Evolutionary conservation across 2,329 filamentous ascomycete species (phyloP).

Genomic region (Neofusicoccum ribis): DNA sequence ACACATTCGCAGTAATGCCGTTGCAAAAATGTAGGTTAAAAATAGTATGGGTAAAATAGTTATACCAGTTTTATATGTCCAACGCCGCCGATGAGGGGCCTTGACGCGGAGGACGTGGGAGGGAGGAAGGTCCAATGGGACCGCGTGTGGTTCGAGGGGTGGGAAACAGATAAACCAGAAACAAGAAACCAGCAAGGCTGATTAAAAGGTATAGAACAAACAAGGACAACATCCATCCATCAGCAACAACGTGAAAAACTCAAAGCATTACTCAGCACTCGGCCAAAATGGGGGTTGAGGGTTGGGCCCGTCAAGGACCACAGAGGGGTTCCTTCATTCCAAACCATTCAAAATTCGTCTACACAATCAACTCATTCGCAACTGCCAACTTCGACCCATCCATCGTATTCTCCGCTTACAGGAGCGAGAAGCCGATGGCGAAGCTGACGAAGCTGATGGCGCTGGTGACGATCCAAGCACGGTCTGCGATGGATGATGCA

Average conservation of each 20-base stretch:
- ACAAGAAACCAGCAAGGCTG: slow-evolving; percentile 12
- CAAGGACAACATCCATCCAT: slow-evolving; percentile 9
- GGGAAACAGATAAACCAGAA: not conserved
- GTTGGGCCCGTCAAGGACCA: slow-evolving; percentile 1
- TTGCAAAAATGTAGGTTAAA: not conserved
- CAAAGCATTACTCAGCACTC: not conserved
- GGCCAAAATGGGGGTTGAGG: not conserved
- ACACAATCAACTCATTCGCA: slow-evolving; percentile 7
- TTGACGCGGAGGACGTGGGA: not conserved
- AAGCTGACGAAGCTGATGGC: slow-evolving; percentile 16
- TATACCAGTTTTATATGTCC: not conserved
- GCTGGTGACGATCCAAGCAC: slow-evolving; percentile 6
- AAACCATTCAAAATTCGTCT: slow-evolving; percentile 7
- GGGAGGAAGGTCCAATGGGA: not conserved
- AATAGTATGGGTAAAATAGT: not conserved
- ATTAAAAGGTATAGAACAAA: slow-evolving; percentile 14
- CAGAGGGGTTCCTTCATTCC: not conserved
- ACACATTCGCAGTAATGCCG: slow-evolving; percentile 12
- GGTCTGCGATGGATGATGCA: not conserved
- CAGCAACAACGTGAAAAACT: not conserved
- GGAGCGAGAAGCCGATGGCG: slow-evolving; percentile 15
- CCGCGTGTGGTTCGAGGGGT: not conserved
- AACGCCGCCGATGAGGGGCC: not conserved
- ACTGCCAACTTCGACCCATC: not conserved
- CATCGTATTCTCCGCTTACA: slow-evolving; percentile 5